A percentile compares a stretch with the other conserved stretches of the same genome.
Evolutionary conservation across 2,329 filamentous ascomycete genomes (phyloP).

Genomic region (Didymella arachidicola): DNA sequence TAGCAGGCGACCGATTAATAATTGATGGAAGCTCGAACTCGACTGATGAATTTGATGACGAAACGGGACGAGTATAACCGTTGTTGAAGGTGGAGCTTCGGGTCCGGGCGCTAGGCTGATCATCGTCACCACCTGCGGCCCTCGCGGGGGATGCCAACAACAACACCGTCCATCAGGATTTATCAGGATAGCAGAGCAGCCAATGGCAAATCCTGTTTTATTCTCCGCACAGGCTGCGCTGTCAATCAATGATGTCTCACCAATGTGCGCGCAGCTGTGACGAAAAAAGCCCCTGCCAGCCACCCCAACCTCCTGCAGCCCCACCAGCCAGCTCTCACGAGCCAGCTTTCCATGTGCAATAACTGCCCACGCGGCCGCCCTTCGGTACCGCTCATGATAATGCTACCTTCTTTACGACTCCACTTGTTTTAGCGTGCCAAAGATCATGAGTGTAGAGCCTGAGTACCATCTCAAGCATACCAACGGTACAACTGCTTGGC

Average conservation of each 20-base stretch:
- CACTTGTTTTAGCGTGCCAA: constrained; percentile 36
- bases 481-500: constrained; percentile 42
- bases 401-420: constrained; percentile 42
- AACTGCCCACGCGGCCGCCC: constrained; percentile 15
- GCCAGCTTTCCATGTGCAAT: constrained; percentile 30
- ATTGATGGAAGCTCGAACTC: background rate
- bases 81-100: constrained; percentile 2
- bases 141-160: constrained; percentile 13
- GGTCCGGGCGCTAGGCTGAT: constrained; percentile 15
- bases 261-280: constrained; percentile 33
- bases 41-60: background rate
- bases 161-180: constrained; percentile 12
- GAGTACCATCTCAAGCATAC: constrained; percentile 53
- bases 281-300: constrained; percentile 34
- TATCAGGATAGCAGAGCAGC: constrained; percentile 8
- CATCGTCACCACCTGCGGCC: constrained; percentile 17
- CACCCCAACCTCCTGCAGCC: constrained; percentile 38
- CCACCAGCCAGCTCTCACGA: constrained; percentile 5
- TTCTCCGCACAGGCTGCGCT: constrained; percentile 8
- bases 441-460: constrained; percentile 49
- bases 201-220: constrained; percentile 21
- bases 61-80: background rate
- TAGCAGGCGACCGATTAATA: background rate
- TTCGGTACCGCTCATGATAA: constrained; percentile 24
- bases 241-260: constrained; percentile 30